Evolutionary conservation across 495 filamentous ascomycete genomes (phyloP).

Genomic region (Neurospora africana): DNA sequence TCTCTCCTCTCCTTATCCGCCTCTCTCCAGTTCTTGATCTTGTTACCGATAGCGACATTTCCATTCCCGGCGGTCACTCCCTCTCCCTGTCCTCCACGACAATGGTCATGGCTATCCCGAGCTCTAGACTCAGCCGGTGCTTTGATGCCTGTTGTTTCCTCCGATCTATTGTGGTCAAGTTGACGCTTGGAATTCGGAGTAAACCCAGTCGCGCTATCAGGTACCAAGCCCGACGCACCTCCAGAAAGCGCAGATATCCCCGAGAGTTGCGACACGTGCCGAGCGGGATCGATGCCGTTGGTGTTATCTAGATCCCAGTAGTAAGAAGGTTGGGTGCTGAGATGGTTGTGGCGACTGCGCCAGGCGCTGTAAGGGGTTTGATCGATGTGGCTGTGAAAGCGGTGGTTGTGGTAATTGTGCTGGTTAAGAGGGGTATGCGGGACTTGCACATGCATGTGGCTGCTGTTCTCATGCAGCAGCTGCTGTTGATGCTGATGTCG

Average conservation of each 20-base stretch:
- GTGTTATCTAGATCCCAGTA: background rate
- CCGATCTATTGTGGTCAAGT: background rate
- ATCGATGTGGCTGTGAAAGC: background rate
- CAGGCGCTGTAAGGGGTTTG: background rate
- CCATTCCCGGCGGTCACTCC: background rate
- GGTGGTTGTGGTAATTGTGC: background rate
- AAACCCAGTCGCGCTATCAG: background rate
- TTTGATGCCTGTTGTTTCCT: background rate
- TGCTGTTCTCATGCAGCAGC: background rate
- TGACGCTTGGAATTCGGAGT: background rate
- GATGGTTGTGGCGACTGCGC: background rate
- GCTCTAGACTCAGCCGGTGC: background rate
- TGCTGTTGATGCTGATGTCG: background rate
- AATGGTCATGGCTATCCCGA: background rate
- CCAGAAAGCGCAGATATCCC: background rate
- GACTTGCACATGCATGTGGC: background rate
- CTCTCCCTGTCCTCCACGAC: background rate
- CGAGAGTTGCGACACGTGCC: background rate
- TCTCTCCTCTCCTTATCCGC: background rate
- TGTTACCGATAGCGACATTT: background rate
- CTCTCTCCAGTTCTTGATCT: background rate
- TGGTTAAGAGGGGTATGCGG: background rate
- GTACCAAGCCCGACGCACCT: background rate
- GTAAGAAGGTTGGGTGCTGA: background rate
- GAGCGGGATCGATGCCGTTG: background rate